Base-by-base conservation (phyloP, 2,329 filamentous ascomycete genomes). In the Pestalotiopsis sp. region DNA sequence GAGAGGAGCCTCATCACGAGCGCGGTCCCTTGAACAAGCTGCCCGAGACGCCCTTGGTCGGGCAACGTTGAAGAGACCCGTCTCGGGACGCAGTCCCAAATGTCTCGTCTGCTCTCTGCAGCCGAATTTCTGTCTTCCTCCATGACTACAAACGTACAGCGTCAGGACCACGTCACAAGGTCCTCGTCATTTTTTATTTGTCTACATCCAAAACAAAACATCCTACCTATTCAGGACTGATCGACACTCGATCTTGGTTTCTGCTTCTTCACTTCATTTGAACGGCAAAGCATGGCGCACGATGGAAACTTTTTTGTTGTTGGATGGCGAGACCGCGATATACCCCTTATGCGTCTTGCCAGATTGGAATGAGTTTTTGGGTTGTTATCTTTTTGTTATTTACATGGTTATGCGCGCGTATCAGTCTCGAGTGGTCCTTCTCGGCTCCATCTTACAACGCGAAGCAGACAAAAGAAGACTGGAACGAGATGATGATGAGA, bases 301-400 rank as follows among this genome's bases (percentile, higher is more conserved):
- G 24, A 38, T 35, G 58, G 58, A 20, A 13, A 38, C 38, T 61
- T 4, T 57, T 60, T 60, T 60, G 17, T 57, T 57, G 11, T 61
- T 61, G 58, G 35, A 61, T n/a, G 58, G 58, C 35, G 56, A 58
- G 58, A 38, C 58, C 38, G 58, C 58, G 38, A 40, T 35, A 61
- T 61, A 61, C 58, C 58, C 58, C 58, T 39, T 61, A 61, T 61
- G 30, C 58, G 26, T 61, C 35, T 35, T 20, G 58, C 35, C 58
- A 39, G 26, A 39, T 35, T 38, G 22, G 56, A 58, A 11, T 17
- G 11, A 14, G 24, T 61, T 35, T 20, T 20, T 61, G 17, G 26
- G 38, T 39, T 52, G 44, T n/a, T 22, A n/a, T 52, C 44, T 52
- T 52, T n/a, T n/a, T n/a, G 4, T 5, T 9, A 22, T 35, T 35